phyloP scores from a whole-genome alignment of 495 filamentous ascomycete species.

The Podospora tetraspora region DNA sequence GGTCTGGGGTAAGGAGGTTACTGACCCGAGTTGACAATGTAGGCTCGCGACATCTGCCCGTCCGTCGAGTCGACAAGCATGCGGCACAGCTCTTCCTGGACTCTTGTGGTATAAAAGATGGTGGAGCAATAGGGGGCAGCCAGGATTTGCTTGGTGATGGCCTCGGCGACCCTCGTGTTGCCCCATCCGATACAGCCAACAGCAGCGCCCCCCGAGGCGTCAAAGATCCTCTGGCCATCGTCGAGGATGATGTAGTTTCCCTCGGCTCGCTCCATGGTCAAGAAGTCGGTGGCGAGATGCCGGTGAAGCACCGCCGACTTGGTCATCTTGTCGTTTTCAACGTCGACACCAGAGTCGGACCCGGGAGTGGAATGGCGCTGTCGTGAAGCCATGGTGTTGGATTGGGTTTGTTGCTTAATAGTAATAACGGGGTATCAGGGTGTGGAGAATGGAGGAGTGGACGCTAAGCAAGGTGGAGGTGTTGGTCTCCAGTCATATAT shows the following conservation, averaged over 20 bases:
- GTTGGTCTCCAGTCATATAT: neutral
- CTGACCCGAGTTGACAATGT: conserved; percentile 56
- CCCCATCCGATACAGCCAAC: conserved; percentile 50
- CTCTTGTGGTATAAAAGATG: conserved; percentile 39
- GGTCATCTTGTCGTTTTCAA: neutral
- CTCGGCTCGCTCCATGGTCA: conserved; percentile 21
- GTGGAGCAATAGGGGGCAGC: conserved; percentile 42
- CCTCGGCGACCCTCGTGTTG: conserved; percentile 38
- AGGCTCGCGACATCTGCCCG: conserved; percentile 41
- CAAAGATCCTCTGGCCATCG: conserved; percentile 59
- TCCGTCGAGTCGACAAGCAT: conserved; percentile 42
- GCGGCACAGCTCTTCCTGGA: conserved; percentile 38
- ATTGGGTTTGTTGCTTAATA: neutral
- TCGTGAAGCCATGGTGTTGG: neutral
- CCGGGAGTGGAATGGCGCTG: neutral
- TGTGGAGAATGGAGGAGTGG: neutral
- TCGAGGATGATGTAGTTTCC: conserved; percentile 44
- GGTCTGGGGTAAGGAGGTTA: too few species aligned
- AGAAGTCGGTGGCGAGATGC: conserved; percentile 27
- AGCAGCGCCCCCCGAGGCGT: conserved; percentile 53
- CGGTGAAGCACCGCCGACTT: conserved; percentile 35
- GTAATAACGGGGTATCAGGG: neutral
- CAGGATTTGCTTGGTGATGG: conserved; percentile 39
- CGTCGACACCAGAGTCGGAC: neutral
- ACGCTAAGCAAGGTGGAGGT: neutral